Conservation (phyloP, 192 early-diverging fungal species). For the Entomortierella chlamydospora region DNA sequence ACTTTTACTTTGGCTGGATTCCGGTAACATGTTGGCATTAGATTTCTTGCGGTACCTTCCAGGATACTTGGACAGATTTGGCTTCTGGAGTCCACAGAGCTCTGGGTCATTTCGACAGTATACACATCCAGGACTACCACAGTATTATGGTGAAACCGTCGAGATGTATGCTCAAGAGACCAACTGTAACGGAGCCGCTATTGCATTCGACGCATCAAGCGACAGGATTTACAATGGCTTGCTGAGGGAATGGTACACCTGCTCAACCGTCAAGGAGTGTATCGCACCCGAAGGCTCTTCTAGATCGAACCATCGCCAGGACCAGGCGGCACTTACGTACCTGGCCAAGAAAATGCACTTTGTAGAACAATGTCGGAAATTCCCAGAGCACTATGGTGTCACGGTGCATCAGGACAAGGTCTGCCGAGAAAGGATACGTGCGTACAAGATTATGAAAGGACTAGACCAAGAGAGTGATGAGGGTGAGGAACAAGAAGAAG, state of each 20-base stretch:
- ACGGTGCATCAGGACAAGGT: slow-evolving; percentile 61
- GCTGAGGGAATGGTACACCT: slow-evolving; percentile 59
- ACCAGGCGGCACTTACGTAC: slow-evolving; percentile 65
- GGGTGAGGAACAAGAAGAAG: slow-evolving; percentile 26
- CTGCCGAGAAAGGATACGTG: slow-evolving; percentile 53
- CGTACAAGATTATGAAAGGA: slow-evolving; percentile 53
- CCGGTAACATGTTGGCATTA: slow-evolving; percentile 59
- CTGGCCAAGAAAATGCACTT: slow-evolving; percentile 54
- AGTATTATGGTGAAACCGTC: slow-evolving; percentile 52
- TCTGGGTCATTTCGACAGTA: slow-evolving; percentile 56
- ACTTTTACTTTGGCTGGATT: slow-evolving; percentile 62
- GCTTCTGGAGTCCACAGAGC: slow-evolving; percentile 65
- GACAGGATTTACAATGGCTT: slow-evolving; percentile 52
- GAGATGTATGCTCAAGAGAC: slow-evolving; percentile 47
- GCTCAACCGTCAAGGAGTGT: slow-evolving; percentile 56
- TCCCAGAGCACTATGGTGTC: slow-evolving; percentile 59
- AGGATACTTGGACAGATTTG: slow-evolving; percentile 49
- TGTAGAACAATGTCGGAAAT: slow-evolving; percentile 55
- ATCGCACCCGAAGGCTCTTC: slow-evolving; percentile 65
- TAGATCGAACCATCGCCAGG: slow-evolving; percentile 65
- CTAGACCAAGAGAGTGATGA: slow-evolving; percentile 25
- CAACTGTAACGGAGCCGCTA: slow-evolving; percentile 65
- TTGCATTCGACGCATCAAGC: slow-evolving; percentile 60
- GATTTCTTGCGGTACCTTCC: slow-evolving; percentile 53
- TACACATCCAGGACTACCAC: slow-evolving; percentile 61